Percentiles rank a stretch among this genome's conserved stretches.
phyloP scores from a whole-genome alignment of 257 asterid genomes.

The Vinca minor region DNA sequence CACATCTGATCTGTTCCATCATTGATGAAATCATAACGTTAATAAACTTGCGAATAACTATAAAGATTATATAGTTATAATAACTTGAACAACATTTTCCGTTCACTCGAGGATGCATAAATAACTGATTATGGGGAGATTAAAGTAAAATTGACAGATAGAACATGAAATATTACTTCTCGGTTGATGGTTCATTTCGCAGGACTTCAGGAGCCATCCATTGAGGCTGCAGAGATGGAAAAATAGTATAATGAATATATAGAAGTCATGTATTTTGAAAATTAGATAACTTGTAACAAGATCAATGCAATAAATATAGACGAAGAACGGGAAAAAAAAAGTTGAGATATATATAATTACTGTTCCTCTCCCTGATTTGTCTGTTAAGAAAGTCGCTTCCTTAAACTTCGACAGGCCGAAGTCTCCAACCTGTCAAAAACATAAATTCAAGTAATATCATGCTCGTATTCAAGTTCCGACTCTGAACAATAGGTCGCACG shows the following conservation, averaged over 20 bases:
- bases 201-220: slow-evolving; percentile 96
- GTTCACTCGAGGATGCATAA: not conserved
- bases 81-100: not conserved
- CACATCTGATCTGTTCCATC: slow-evolving; percentile 52
- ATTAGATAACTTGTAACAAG: not conserved
- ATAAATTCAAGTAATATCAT: not conserved
- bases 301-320: not conserved
- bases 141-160: not conserved
- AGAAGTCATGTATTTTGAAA: not conserved
- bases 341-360: slow-evolving; percentile 39
- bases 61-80: not conserved
- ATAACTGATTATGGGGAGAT: too few relatives aligned
- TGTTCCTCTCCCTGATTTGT: slow-evolving; percentile 65
- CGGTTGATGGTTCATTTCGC: slow-evolving; percentile 65
- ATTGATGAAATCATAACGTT: not conserved
- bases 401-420: slow-evolving; percentile 70
- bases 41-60: not conserved
- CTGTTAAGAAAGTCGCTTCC: slow-evolving; percentile 45
- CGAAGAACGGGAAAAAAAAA: not conserved
- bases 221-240: slow-evolving; percentile 51
- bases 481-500: too few relatives aligned
- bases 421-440: slow-evolving; percentile 58
- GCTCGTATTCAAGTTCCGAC: not conserved
- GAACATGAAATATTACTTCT: slow-evolving; percentile 41
- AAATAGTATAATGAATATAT: slow-evolving; percentile 6